Conservation (phyloP, 2,329 filamentous ascomycete genomes). For the Hypoxylon sp. region DNA sequence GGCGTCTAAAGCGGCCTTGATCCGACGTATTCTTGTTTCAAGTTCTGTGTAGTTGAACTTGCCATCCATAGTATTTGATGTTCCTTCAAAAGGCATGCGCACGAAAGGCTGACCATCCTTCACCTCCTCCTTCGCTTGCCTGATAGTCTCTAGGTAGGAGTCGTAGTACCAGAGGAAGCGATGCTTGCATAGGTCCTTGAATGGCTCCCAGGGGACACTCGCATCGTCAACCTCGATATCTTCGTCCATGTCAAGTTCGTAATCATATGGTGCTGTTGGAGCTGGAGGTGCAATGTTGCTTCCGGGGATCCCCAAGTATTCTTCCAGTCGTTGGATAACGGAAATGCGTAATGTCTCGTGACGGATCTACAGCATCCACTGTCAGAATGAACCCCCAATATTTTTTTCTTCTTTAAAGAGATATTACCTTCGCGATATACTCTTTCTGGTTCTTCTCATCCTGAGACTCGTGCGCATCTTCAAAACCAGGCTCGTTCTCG, state of each 20-base stretch:
- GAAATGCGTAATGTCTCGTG: conserved; percentile 91
- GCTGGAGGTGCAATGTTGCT: conserved; percentile 59
- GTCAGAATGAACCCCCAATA: conserved; percentile 32
- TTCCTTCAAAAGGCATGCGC: conserved; percentile 89
- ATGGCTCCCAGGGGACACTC: conserved; percentile 79
- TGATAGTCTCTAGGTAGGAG: conserved; percentile 80
- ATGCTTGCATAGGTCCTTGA: conserved; percentile 89
- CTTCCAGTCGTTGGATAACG: conserved; percentile 86
- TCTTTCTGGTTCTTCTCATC: conserved; percentile 80
- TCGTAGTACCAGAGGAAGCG: conserved; percentile 97
- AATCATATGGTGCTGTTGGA: conserved; percentile 53
- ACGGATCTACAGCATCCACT: conserved; percentile 72
- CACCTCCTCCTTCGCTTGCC: conserved; percentile 72
- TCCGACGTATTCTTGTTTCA: conserved; percentile 73
- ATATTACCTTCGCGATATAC: conserved; percentile 82
- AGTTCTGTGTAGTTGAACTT: conserved; percentile 84
- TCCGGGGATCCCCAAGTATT: conserved; percentile 75
- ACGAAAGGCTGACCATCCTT: conserved; percentile 74
- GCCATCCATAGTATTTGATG: conserved; percentile 85
- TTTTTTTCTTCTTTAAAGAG: neutral
- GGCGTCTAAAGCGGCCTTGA: conserved; percentile 77
- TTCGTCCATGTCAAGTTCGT: conserved; percentile 64
- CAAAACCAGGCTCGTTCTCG: conserved; percentile 95
- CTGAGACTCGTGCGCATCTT: conserved; percentile 74
- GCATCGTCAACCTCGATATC: conserved; percentile 63